Base-by-base conservation (phyloP, 2,329 filamentous ascomycete species). In the Claviceps quebecensis region DNA sequence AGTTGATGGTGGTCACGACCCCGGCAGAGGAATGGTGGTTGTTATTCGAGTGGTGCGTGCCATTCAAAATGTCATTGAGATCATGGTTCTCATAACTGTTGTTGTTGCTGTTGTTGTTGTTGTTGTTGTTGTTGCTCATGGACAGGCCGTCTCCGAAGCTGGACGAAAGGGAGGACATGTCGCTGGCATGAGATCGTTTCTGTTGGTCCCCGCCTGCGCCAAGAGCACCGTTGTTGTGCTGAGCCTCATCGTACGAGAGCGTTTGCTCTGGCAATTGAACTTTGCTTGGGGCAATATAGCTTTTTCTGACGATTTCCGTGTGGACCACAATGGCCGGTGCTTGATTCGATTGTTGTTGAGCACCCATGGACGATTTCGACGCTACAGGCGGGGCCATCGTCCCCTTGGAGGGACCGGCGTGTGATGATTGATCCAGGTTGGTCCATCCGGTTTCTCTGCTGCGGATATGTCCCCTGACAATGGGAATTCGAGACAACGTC, bases 111-210 rank as follows among this genome's bases (percentile, higher is more conserved):
- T 16, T 14, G 9, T 43, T 22, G 4, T 43, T 43, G 2, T 16
- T 14, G 9, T 22, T 43, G 9, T 44, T 44, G 41, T n/a, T 26
- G 41, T 36, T 36, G 1, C 76, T 62, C 36, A 78, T 71, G 29
- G 81, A 77, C 45, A 81, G 76, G 23, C 73, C 77, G 57, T 83
- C 79, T 17, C 80, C 80, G 55, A 83, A 83, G 6, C 79, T 80
- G 0, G 80, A 83, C 0, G 80, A 83, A 4, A 83, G 67, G 0
- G 79, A 83, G 0, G 80, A 82, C 36, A 80, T 58, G 47, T 74
- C 72, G 53, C 75, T 79, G 4, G 65, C 60, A 7, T 72, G 68
- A 5, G 37, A 7, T 36, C 72, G 69, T 2, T 63, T 36, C 19
- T 44, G 44, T 39, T 58, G 61, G 14, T 55, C 54, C 29, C 58